Base-by-base conservation (phyloP, 495 filamentous ascomycete genomes). In the Opeltia flavorubescens region DNA sequence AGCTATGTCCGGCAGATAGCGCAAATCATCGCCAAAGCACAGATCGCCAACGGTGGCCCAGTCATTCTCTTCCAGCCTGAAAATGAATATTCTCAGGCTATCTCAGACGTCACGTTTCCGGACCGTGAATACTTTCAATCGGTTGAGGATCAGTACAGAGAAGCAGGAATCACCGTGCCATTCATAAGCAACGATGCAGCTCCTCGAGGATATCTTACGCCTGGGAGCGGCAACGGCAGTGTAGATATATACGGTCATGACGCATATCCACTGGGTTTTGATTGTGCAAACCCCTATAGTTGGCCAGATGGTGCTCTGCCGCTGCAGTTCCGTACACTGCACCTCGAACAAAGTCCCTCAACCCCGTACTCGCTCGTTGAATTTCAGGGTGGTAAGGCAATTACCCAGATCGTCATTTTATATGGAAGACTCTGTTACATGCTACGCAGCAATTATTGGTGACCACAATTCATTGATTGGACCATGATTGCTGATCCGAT, bases 201-300 rank as follows among this genome's bases (percentile, higher is more conserved):
- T 38, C 53, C 69, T 7, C 49, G 57, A 5, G 84, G 81, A 2
- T 64, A 78, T 52, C 77, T 82, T 52, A 75, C 71, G n/a, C 80
- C 83, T 12, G 80, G 77, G 1, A 76, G 71, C 3, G 76, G 76
- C 1, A 53, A 60, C 13, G 81, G 79, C 0, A 71, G 72, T 34
- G 78, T 82, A 12, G 81, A 89, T 59, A 86, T 89, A 30, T 89
- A 89, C 52, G 82, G 84, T 1, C 76, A 84, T 55, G 83, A 88
- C 55, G 65, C 62, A 9, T 88, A 88, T 57, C 84, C 84, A 17
- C 62, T 86, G 51, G 76, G 78, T 6, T 76, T 75, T 47, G 70
- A 80, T 51, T 83, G 78, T 49, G 58, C 66, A 17, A 63, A 74
- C 49, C 69, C 74, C 20, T 57, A 54, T 13, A 59, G 60, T 4